Evolutionary conservation across 345 rosid species (phyloP), one percentile per base, ranked within the genome.

Genomic region (Combretum micranthum): DNA sequence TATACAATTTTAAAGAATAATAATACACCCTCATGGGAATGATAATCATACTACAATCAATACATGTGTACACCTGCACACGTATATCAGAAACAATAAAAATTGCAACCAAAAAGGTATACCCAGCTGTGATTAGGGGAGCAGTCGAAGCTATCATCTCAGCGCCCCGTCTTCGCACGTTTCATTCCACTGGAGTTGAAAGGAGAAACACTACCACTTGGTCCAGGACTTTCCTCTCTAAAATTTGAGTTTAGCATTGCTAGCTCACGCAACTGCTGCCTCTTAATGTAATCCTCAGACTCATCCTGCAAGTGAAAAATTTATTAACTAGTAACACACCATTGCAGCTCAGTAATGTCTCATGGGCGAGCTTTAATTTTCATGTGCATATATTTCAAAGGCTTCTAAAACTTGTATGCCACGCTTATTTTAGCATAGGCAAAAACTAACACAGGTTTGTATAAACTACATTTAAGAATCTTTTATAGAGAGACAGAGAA

Each of bases 211-310:
- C 95, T 89, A 49, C 99, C 96, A 8, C 96, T 93, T 1, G 97
- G 99, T 19, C 97, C 96, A 1, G 99, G 97, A 62, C 97, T 87
- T 37, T 93, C 96, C 77, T 93, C 99, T 72, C 97, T 82, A 78
- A 81, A 75, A 74, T 76, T 93, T 13, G 97, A 93, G 58, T 93
- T 93, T 59, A 93, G 62, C 83, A 93, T 57, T 0, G 99, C 99
- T 14, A 93, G 77, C 67, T 93, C 97, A 21, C 96, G 88, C 69
- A 93, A 48, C 66, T 93, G 99, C 72, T 93, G 99, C 77, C 96
- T 87, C 84, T 89, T 89, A 32, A 89, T 89, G 75, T 69, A 82
- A 63, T 93, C 99, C 62, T 93, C 92, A 0, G 99, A 87, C 69
- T 93, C 99, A 46, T 93, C 99, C 99, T 93, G 83, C 73, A 57